Evolutionary conservation across 2,329 filamentous ascomycete species (phyloP).

Genomic region (Fonsecaea pedrosoi): DNA sequence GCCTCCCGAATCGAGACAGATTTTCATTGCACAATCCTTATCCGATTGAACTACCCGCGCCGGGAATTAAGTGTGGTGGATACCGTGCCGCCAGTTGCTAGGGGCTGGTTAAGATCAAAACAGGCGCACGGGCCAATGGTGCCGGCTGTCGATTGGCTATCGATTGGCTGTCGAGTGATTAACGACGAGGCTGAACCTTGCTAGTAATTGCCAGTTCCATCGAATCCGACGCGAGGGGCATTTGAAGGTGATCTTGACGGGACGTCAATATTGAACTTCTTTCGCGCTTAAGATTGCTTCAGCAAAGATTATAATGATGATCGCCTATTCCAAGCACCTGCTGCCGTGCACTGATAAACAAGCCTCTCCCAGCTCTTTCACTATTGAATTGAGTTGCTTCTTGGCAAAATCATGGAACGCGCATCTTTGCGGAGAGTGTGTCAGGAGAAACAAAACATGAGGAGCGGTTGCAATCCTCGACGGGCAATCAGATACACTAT

Average conservation of each 20-base stretch:
- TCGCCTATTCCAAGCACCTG: not conserved
- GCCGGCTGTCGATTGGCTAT: not conserved
- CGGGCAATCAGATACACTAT: not conserved
- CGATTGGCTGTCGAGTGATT: not conserved
- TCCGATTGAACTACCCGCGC: not conserved
- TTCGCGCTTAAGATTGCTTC: not conserved
- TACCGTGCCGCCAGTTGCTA: not conserved
- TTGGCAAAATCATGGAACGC: not conserved
- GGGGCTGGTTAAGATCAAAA: not conserved
- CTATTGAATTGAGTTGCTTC: not conserved
- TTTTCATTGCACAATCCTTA: not conserved
- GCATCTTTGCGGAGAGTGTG: not conserved
- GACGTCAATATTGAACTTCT: not conserved
- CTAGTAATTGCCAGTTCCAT: not conserved
- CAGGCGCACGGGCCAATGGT: not conserved
- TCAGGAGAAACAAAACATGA: not conserved
- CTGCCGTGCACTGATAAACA: not conserved
- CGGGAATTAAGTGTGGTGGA: not conserved
- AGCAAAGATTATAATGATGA: not conserved
- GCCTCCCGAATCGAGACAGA: slow-evolving; percentile 4
- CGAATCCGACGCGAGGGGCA: slow-evolving; percentile 5
- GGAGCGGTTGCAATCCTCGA: not conserved
- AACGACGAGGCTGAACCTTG: slow-evolving; percentile 4
- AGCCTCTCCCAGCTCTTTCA: not conserved
- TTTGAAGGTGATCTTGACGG: not conserved